Evolutionary conservation across 495 filamentous ascomycete genomes (phyloP).

Genomic region (Cryomyces minteri): DNA sequence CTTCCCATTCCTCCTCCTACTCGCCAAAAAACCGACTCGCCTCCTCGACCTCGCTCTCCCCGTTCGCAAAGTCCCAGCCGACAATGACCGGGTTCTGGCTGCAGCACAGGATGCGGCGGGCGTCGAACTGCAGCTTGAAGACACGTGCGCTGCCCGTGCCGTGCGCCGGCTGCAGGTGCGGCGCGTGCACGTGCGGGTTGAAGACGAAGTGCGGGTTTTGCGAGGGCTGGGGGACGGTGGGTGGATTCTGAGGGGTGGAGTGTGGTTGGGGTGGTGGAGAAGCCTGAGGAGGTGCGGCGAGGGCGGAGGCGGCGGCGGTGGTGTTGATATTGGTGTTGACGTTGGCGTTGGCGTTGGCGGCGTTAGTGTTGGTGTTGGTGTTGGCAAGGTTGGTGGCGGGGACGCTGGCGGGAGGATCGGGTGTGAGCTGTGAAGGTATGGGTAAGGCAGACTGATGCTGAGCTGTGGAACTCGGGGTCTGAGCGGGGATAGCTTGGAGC

Average conservation of each 20-base stretch:
- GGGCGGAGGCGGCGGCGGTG: no score
- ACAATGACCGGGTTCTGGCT: slow-evolving; percentile 81
- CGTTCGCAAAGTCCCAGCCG: slow-evolving; percentile 93
- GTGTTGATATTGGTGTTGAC: background rate
- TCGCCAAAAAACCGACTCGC: slow-evolving; percentile 56
- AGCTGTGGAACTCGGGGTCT: no score
- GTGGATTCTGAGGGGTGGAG: no score
- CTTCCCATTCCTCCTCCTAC: background rate
- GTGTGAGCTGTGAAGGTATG: no score
- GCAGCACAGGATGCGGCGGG: slow-evolving; percentile 84
- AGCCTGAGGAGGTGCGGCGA: no score
- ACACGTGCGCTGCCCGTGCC: slow-evolving; percentile 40
- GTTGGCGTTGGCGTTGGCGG: background rate
- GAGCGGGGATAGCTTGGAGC: no score
- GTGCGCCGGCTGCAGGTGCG: slow-evolving; percentile 1
- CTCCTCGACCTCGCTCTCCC: slow-evolving; percentile 67
- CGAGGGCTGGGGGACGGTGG: background rate
- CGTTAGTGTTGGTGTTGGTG: background rate
- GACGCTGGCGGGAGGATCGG: no score
- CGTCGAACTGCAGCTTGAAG: slow-evolving; percentile 97
- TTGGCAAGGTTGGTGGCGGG: background rate
- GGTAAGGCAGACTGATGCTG: no score
- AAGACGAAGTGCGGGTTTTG: slow-evolving; percentile 9
- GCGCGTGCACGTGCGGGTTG: slow-evolving; percentile 3
- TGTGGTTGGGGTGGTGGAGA: no score